A percentile compares a stretch with the other conserved stretches of the same genome.
These are phyloP conservation scores for Pseudogymnoascus sp. DNA, from an alignment of 2,329 filamentous ascomycete genomes.

Conservation along the genomic window DNA sequence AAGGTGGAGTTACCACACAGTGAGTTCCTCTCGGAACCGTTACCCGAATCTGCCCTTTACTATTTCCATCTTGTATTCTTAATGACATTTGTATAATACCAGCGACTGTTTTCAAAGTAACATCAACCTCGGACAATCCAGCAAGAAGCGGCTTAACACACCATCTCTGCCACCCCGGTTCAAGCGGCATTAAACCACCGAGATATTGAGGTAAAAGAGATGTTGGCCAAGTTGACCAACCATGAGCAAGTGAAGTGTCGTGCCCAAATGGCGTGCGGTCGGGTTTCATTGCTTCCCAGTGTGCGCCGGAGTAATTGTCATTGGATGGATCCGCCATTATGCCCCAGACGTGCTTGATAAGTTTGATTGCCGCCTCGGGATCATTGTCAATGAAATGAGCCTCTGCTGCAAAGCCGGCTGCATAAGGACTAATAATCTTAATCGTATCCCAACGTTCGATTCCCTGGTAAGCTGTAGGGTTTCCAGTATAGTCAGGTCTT, in stretches of 20 bases:
- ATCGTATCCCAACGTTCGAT: constrained; percentile 16
- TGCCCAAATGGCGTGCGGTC: constrained; percentile 15
- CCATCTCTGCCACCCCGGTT: constrained; percentile 16
- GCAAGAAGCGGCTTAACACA: constrained; percentile 19
- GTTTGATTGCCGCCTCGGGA: constrained; percentile 13
- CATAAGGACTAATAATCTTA: constrained; percentile 19
- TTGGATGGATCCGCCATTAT: constrained; percentile 17
- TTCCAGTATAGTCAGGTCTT: constrained; percentile 9
- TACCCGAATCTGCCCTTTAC: constrained; percentile 14
- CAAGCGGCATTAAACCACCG: constrained; percentile 17
- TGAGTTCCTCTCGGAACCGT: constrained; percentile 14
- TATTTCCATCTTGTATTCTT: constrained; percentile 12
- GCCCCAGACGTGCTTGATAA: constrained; percentile 19
- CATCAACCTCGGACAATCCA: constrained; percentile 15
- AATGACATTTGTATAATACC: constrained; percentile 15
- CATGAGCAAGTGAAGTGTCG: constrained; percentile 21
- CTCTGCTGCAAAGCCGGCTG: constrained; percentile 19
- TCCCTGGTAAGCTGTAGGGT: constrained; percentile 16
- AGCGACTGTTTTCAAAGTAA: constrained; percentile 12
- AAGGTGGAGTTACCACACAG: neutral
- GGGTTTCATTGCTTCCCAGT: constrained; percentile 21
- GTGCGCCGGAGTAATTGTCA: constrained; percentile 19
- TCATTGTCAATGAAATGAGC: constrained; percentile 15
- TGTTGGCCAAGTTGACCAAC: constrained; percentile 21
- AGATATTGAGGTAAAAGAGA: constrained; percentile 20